Percentiles rank a stretch among this genome's conserved stretches.
phyloP scores from a whole-genome alignment of 192 early-diverging fungal genomes.

The Umbelopsis sp. region DNA sequence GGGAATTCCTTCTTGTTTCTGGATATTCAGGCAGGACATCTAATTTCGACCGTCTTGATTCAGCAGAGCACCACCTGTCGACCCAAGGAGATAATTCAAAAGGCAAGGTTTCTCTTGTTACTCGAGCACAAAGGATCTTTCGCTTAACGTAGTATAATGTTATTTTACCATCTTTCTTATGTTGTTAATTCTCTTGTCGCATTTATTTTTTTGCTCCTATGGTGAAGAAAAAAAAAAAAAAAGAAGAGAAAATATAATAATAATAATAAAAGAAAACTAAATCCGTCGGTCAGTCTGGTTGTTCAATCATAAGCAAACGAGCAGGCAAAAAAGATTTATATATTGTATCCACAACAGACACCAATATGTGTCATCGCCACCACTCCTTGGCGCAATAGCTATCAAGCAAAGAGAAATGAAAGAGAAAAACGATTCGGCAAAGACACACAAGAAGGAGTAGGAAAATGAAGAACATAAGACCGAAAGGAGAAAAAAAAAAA shows the following conservation, averaged over 20 bases:
- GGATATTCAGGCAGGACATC: conserved; percentile 2
- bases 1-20: not conserved
- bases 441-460: not conserved
- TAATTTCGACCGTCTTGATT: conserved; percentile 13
- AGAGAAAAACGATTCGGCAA: not conserved
- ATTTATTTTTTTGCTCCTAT: not conserved
- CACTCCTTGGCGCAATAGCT: not conserved
- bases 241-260: not conserved
- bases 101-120: not conserved
- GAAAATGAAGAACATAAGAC: not conserved
- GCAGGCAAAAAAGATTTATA: not conserved
- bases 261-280: not conserved
- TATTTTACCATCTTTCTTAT: not conserved
- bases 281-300: not conserved
- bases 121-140: not conserved
- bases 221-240: not conserved
- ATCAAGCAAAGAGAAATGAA: not conserved
- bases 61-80: conserved; percentile 14
- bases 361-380: not conserved
- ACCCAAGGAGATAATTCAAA: not conserved
- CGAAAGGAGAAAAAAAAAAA: not conserved
- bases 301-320: not conserved
- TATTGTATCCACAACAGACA: not conserved
- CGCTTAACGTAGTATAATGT: not conserved
- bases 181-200: not conserved